A percentile compares a stretch with the other conserved stretches of the same genome.
Evolutionary conservation across 2,329 filamentous ascomycete genomes (phyloP).

Genomic region (Xylaria polymorpha): DNA sequence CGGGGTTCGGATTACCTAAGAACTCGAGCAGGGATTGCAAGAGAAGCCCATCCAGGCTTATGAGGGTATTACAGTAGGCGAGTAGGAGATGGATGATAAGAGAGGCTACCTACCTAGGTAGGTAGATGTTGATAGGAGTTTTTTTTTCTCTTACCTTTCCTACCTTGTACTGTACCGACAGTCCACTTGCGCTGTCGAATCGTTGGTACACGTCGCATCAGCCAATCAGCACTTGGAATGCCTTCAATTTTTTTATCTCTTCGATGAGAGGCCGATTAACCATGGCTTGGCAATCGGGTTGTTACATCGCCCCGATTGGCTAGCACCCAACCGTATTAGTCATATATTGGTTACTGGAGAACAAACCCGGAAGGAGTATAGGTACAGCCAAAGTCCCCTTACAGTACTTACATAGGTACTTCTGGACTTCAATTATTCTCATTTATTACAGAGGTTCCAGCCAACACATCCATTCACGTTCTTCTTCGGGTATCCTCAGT

Average conservation of each 20-base stretch:
- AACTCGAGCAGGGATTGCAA: constrained; percentile 6
- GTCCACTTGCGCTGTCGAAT: constrained; percentile 2
- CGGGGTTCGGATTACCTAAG: constrained; percentile 31
- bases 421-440: too few relatives aligned
- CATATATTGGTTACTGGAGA: not conserved
- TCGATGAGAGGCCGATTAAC: constrained; percentile 24
- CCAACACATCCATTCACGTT: too few relatives aligned
- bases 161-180: too few relatives aligned
- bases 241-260: constrained; percentile 27
- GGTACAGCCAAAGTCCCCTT: too few relatives aligned
- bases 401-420: too few relatives aligned
- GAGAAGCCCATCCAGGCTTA: constrained; percentile 2
- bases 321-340: constrained; percentile 5
- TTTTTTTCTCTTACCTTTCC: not conserved
- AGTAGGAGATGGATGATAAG: constrained; percentile 8
- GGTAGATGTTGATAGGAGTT: constrained; percentile 2
- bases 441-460: too few relatives aligned
- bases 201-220: not conserved
- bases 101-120: too few relatives aligned
- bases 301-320: constrained; percentile 22
- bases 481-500: too few relatives aligned
- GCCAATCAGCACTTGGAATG: constrained; percentile 26
- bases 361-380: too few relatives aligned
- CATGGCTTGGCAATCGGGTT: constrained; percentile 24
- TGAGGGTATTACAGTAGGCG: not conserved